Base-by-base conservation (phyloP, 2,329 filamentous ascomycete species). In the Fusarium tricinctum region DNA sequence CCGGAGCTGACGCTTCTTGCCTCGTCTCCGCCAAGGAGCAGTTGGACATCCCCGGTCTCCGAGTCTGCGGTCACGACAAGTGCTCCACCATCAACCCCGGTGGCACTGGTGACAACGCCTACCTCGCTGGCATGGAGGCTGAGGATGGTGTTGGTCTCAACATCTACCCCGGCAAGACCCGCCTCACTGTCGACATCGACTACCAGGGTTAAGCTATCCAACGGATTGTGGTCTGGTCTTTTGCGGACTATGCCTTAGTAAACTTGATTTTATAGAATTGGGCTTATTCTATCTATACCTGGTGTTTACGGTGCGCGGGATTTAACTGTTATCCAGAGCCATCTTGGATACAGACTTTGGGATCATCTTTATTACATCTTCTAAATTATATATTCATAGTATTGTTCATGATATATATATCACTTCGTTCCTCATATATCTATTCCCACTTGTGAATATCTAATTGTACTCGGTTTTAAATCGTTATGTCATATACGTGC, bases 1-100 rank as follows among this genome's bases (percentile, higher is more conserved):
- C 82, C 5, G 85, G 85, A 40, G 82, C 81, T 59, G 85, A 87
- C 58, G 83, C 81, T 65, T 86, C 83, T 6, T 80, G 80, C 60
- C 79, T 87, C 12, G 82, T 85, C 42, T 77, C 80, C 69, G 63
- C 71, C 28, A 64, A 70, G 28, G 68, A 77, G 15, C 6, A 58
- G 19, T 20, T 62, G 3, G 3, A 61, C 6, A 78, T 80, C 51
- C 77, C 75, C 22, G 78, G 76, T 67, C 75, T 83, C 63, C 72
- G 71, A 28, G 78, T 85, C 67, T 79, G 77, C 63, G 79, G 77
- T 55, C 74, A 79, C 65, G 70, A 73, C 42, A 77, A 76, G 65
- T 85, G 83, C 79, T 82, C 81, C 38, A 78, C 70, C 75, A 75
- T 82, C 75, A 76, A 74, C 70, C 58, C 73, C 20, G 76, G 75